Evolutionary conservation across 1,284 basidiomycete genomes (phyloP).

Genomic region (Earliella scabrosa): DNA sequence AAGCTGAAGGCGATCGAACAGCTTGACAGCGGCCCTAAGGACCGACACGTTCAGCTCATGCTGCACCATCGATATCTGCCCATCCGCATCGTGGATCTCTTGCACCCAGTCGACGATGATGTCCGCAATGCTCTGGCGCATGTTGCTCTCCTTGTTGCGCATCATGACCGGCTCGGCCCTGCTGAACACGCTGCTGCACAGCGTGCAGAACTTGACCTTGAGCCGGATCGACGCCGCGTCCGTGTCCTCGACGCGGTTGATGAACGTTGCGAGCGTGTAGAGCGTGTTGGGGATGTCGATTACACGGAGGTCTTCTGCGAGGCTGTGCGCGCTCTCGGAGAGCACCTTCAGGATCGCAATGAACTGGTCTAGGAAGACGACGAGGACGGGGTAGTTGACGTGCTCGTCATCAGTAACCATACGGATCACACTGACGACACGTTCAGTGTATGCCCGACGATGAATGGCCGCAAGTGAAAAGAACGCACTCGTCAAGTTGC

Average conservation of each 20-base stretch:
- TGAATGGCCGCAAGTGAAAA: not conserved
- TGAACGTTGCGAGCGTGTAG: constrained; percentile 65
- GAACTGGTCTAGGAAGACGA: constrained; percentile 81
- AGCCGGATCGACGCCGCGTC: constrained; percentile 67
- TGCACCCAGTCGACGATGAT: constrained; percentile 79
- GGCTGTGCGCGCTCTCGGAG: constrained; percentile 71
- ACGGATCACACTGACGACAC: constrained; percentile 46
- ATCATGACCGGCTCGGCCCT: constrained; percentile 64
- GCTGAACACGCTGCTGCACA: constrained; percentile 72
- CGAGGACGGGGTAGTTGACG: constrained; percentile 56
- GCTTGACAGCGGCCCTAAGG: constrained; percentile 70
- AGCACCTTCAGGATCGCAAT: constrained; percentile 77
- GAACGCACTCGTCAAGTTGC: constrained; percentile 73
- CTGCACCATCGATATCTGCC: constrained; percentile 3
- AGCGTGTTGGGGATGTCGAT: constrained; percentile 76
- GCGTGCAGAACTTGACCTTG: constrained; percentile 76
- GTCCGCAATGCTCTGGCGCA: constrained; percentile 75
- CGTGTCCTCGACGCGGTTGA: constrained; percentile 63
- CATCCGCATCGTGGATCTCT: constrained; percentile 33
- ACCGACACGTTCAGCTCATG: constrained; percentile 76
- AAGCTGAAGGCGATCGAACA: constrained; percentile 81
- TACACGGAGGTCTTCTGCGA: constrained; percentile 60
- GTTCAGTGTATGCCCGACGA: not conserved
- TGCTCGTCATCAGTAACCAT: constrained; percentile 46
- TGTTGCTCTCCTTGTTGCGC: constrained; percentile 64